phyloP scores from a whole-genome alignment of 345 rosid species.

The Acer campestre region DNA sequence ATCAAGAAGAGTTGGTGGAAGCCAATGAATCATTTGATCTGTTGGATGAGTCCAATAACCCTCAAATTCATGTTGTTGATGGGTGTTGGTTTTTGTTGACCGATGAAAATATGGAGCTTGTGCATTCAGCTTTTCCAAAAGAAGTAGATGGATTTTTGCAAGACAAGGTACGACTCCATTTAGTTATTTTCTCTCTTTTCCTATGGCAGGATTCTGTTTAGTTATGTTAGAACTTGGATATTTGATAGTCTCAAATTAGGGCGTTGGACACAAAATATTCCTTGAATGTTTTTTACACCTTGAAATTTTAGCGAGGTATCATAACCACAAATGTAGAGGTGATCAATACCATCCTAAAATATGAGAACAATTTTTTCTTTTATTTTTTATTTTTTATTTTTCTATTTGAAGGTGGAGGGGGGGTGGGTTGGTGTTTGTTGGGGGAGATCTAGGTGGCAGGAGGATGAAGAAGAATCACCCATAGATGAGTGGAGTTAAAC shows the following conservation, averaged over 20 bases:
- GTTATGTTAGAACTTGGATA: not conserved
- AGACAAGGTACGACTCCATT: constrained; percentile 58
- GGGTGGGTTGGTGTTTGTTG: no score
- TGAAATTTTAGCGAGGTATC: no score
- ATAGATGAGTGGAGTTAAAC: not conserved
- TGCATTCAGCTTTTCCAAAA: constrained; percentile 67
- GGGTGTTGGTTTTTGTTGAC: constrained; percentile 63
- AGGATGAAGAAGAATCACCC: not conserved
- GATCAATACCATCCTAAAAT: no score
- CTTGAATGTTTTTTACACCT: no score
- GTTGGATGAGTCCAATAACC: constrained; percentile 46
- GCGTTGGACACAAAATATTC: constrained; percentile 1
- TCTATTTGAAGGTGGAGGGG: no score
- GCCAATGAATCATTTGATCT: constrained; percentile 47
- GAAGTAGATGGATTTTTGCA: constrained; percentile 58
- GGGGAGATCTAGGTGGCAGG: not conserved
- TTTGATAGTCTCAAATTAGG: constrained; percentile 1
- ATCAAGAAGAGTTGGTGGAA: constrained; percentile 45
- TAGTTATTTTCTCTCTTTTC: not conserved
- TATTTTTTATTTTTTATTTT: no score
- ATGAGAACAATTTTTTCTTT: no score
- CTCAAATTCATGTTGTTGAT: constrained; percentile 54
- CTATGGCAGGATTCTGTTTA: not conserved
- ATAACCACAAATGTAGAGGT: no score
- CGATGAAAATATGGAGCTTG: constrained; percentile 73